phyloP scores from a whole-genome alignment of 495 filamentous ascomycete genomes.

The Neurospora africana region DNA sequence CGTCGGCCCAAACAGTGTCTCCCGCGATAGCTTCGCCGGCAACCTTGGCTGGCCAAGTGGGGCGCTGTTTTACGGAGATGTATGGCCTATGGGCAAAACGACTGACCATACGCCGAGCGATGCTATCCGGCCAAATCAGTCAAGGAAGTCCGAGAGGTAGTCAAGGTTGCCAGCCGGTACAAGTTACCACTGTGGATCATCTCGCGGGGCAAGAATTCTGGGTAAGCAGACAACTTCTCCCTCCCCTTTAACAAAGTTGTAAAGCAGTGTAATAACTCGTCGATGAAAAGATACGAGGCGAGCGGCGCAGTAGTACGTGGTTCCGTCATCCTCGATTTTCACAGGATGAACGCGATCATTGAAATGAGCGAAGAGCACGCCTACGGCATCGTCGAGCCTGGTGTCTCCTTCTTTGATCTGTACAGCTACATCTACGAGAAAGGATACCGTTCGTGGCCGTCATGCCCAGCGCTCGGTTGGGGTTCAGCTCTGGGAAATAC shows the following conservation, averaged over 20 bases:
- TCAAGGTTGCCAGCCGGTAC: conserved; percentile 27
- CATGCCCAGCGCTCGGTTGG: conserved; percentile 41
- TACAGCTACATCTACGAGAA: conserved; percentile 35
- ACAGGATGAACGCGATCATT: conserved; percentile 43
- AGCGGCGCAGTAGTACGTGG: conserved; percentile 38
- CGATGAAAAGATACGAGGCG: conserved; percentile 38
- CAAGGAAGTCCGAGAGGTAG: conserved; percentile 5
- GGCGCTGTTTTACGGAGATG: not conserved
- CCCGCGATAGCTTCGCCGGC: not conserved
- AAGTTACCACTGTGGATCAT: conserved; percentile 36
- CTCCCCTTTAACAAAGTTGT: not conserved
- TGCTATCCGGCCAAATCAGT: conserved; percentile 5
- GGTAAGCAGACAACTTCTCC: conserved; percentile 10
- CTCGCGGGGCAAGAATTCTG: conserved; percentile 39
- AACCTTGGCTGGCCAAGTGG: not conserved
- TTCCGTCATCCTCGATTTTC: conserved; percentile 40
- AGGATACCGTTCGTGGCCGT: conserved; percentile 38
- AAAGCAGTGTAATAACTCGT: not conserved
- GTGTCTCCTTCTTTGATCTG: conserved; percentile 43
- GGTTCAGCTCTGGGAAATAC: conserved; percentile 46
- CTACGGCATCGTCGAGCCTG: conserved; percentile 41
- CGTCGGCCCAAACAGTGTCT: not conserved
- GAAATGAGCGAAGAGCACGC: conserved; percentile 42
- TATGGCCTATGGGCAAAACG: not conserved
- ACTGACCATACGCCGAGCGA: not conserved